Conservation (phyloP, 805 yeast genomes). For the Pichia phayaonensis region DNA sequence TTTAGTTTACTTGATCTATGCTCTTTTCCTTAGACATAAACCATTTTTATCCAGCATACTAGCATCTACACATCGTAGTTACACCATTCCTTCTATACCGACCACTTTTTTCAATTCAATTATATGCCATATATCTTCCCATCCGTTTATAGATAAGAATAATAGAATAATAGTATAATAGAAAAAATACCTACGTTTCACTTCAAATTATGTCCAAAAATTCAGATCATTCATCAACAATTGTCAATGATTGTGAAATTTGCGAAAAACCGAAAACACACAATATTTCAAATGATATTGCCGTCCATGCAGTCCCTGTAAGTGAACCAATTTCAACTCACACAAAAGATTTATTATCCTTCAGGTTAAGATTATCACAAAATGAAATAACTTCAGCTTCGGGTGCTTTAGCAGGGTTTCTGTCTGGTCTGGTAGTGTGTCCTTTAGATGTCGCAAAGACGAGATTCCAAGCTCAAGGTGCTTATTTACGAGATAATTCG, state of each 20-base stretch:
- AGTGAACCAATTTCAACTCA: conserved; percentile 11
- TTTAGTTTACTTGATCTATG: neutral
- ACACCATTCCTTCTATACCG: neutral
- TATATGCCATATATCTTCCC: neutral
- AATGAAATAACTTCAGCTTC: conserved; percentile 62
- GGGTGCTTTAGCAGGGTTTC: conserved; percentile 91
- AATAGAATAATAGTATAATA: neutral
- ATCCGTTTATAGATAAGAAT: neutral
- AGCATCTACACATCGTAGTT: neutral
- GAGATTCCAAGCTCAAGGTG: conserved; percentile 87
- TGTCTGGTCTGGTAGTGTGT: conserved; percentile 85
- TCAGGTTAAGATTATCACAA: conserved; percentile 16
- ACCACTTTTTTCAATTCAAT: neutral
- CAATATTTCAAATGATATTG: conserved; percentile 10
- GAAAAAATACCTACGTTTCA: neutral
- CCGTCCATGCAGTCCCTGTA: conserved; percentile 12
- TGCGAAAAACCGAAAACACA: conserved; percentile 10
- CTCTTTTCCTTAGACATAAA: too few species aligned
- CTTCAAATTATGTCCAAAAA: neutral
- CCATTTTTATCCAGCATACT: too few species aligned
- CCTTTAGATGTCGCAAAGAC: conserved; percentile 96
- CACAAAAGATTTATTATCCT: conserved; percentile 11
- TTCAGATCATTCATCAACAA: neutral
- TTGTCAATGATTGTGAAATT: neutral
- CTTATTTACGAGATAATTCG: conserved; percentile 19